Conservation (phyloP, 2,329 filamentous ascomycete genomes). For the Fusarium kyushuense region DNA sequence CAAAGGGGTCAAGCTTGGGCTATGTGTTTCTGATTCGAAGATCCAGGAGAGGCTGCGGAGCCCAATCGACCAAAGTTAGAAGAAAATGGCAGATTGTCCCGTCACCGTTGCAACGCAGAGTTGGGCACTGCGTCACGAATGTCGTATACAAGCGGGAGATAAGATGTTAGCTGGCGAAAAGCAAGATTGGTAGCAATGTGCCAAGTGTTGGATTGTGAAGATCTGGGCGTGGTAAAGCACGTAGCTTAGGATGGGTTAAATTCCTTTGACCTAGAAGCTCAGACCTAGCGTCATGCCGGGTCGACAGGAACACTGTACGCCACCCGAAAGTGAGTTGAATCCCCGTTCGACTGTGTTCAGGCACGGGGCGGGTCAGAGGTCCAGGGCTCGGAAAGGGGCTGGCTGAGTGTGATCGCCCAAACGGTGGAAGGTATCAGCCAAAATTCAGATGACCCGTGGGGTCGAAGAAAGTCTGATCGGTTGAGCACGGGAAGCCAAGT, state of each 20-base stretch:
- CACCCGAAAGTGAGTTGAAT: slow-evolving; percentile 41
- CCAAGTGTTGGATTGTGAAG: slow-evolving; percentile 33
- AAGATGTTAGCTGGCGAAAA: slow-evolving; percentile 17
- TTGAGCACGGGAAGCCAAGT: slow-evolving; percentile 8
- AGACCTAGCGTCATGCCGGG: slow-evolving; percentile 51
- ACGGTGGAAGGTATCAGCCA: slow-evolving; percentile 25
- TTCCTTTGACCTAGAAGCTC: slow-evolving; percentile 47
- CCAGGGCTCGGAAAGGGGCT: slow-evolving; percentile 44
- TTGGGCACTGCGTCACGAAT: slow-evolving; percentile 34
- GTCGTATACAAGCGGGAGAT: slow-evolving; percentile 21
- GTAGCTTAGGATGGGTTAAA: slow-evolving; percentile 49
- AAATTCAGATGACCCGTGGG: slow-evolving; percentile 17
- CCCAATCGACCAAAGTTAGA: slow-evolving; percentile 30
- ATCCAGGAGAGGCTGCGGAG: slow-evolving; percentile 42
- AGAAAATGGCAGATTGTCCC: slow-evolving; percentile 29
- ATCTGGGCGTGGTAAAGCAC: slow-evolving; percentile 39
- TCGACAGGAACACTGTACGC: slow-evolving; percentile 41
- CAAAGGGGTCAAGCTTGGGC: slow-evolving; percentile 43
- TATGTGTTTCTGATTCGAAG: slow-evolving; percentile 45
- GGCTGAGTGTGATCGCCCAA: slow-evolving; percentile 41
- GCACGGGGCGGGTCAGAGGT: slow-evolving; percentile 43
- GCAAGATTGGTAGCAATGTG: slow-evolving; percentile 15
- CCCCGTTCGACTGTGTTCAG: slow-evolving; percentile 40
- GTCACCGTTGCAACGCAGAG: slow-evolving; percentile 35
- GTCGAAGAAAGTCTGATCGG: slow-evolving; percentile 2